Conservation (phyloP, 257 asterid genomes). For the Solanum pennellii region DNA sequence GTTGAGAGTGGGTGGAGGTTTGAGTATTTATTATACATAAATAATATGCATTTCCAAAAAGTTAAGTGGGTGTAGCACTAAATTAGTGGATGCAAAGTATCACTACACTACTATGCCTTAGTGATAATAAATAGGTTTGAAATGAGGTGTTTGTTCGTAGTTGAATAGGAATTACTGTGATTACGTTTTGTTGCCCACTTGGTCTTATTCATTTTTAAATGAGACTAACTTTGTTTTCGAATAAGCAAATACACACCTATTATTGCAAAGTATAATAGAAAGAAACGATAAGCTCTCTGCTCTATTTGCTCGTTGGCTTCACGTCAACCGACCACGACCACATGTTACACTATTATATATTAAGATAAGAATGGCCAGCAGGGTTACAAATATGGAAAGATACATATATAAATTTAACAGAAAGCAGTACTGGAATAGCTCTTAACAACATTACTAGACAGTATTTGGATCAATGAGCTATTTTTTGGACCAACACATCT, state of each 20-base stretch:
- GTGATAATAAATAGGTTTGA: not conserved
- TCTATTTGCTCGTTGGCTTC: not conserved
- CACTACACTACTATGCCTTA: not conserved
- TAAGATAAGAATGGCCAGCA: not conserved
- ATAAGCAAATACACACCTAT: not conserved
- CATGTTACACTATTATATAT: not conserved
- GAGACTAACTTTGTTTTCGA: not conserved
- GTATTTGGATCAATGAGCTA: conserved; percentile 43
- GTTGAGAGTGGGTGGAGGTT: not conserved
- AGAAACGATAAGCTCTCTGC: not conserved
- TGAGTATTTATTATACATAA: not conserved
- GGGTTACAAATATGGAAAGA: not conserved
- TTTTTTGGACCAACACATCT: conserved; percentile 69
- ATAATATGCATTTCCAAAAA: not conserved
- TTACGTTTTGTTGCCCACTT: not conserved
- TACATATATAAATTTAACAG: not conserved
- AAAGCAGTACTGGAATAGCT: conserved; percentile 69
- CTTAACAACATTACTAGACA: conserved; percentile 34
- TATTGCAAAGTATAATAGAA: not conserved
- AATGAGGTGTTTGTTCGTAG: not conserved
- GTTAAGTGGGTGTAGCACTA: not conserved
- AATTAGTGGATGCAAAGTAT: not conserved
- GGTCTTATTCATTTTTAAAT: not conserved
- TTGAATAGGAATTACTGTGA: not conserved
- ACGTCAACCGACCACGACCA: not conserved